Conservation (phyloP, 2,329 filamentous ascomycete genomes). For the Paracoccidioides brasiliensis region DNA sequence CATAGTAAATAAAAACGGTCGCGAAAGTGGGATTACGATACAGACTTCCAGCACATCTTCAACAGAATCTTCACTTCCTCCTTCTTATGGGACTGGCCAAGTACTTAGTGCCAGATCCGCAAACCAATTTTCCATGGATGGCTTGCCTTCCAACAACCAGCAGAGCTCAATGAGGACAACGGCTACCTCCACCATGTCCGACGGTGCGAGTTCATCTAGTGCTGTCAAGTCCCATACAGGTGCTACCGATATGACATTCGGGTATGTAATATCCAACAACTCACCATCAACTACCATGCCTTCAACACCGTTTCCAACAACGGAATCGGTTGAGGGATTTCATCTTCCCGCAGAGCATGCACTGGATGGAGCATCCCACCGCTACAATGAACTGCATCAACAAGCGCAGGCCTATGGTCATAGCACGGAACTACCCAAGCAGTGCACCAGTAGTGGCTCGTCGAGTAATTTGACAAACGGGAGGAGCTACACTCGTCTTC, state of each 20-base stretch:
- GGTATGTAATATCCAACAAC: background rate
- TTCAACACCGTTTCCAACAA: background rate
- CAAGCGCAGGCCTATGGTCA: background rate
- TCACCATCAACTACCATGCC: background rate
- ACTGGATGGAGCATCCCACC: background rate
- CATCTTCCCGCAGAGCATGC: background rate
- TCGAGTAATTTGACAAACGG: background rate
- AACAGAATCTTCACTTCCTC: conserved; percentile 6
- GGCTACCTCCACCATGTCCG: conserved; percentile 5
- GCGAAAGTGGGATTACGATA: conserved; percentile 5
- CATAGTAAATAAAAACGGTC: conserved; percentile 14
- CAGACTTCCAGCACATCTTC: conserved; percentile 5
- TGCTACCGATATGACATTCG: background rate
- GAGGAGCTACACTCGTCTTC: background rate
- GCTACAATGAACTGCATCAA: background rate
- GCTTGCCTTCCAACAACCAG: conserved; percentile 4
- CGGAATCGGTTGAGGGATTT: background rate
- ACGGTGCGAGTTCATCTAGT: background rate
- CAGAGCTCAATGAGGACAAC: conserved; percentile 13
- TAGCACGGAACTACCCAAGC: background rate
- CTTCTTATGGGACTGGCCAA: conserved; percentile 9
- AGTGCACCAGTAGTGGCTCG: background rate
- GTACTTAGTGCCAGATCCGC: conserved; percentile 12
- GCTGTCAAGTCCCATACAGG: background rate
- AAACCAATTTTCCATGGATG: conserved; percentile 11